Percentiles rank a stretch among this genome's conserved stretches.
Evolutionary conservation across 192 early-diverging fungal species (phyloP).

Genomic region (Entomortierella chlamydospora): DNA sequence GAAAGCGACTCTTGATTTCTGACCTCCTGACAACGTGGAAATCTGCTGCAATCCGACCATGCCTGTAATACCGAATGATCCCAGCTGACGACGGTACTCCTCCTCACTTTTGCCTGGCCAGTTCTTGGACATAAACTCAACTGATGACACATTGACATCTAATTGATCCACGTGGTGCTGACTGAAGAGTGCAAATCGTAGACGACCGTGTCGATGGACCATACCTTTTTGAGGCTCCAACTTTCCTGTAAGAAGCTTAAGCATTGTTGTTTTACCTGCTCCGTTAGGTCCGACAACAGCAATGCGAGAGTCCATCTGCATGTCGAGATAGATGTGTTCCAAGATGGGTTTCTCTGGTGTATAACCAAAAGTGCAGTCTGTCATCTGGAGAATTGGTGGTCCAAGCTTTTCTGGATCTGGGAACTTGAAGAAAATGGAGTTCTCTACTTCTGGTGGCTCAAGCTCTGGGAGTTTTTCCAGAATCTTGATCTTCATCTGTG

Average conservation of each 20-base stretch:
- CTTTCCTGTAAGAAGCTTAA: slow-evolving; percentile 90
- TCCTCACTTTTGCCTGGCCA: slow-evolving; percentile 95
- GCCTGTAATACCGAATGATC: slow-evolving; percentile 95
- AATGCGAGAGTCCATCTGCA: slow-evolving; percentile 97
- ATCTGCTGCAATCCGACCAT: slow-evolving; percentile 96
- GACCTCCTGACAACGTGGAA: slow-evolving; percentile 95
- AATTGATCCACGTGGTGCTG: slow-evolving; percentile 99
- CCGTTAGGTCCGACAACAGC: slow-evolving; percentile 99
- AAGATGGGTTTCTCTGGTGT: slow-evolving; percentile 83
- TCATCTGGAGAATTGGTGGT: slow-evolving; percentile 97
- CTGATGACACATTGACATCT: slow-evolving; percentile 84
- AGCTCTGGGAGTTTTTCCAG: slow-evolving; percentile 96
- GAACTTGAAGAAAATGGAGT: slow-evolving; percentile 88
- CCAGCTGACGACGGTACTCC: slow-evolving; percentile 95
- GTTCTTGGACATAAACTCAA: slow-evolving; percentile 88
- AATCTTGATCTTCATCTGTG: slow-evolving; percentile 98
- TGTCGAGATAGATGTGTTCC: slow-evolving; percentile 86
- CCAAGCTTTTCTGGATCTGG: slow-evolving; percentile 93
- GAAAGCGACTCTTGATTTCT: slow-evolving; percentile 97
- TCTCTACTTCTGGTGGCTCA: slow-evolving; percentile 86
- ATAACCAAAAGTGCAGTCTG: slow-evolving; percentile 92
- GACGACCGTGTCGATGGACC: slow-evolving; percentile 91
- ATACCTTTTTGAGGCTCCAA: slow-evolving; percentile 83
- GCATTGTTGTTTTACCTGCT: slow-evolving; percentile 96
- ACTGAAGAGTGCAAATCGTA: slow-evolving; percentile 94